These are phyloP conservation scores for Sechiopsis laciniata DNA, from an alignment of 306 rosid genomes.

Conservation along the genomic window DNA sequence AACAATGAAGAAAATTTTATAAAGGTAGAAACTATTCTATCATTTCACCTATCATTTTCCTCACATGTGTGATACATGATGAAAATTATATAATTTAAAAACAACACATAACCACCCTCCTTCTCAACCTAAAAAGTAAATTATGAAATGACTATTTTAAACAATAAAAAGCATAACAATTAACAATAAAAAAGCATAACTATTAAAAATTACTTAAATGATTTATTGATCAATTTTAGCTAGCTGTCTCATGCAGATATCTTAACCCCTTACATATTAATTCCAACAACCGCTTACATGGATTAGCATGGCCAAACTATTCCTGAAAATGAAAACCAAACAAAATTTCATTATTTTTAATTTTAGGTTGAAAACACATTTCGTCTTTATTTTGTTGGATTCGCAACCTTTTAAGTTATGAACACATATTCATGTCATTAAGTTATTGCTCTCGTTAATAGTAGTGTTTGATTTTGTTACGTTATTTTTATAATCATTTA, in stretches of 20 bases:
- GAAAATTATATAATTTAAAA: background rate
- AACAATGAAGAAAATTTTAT: too few species aligned
- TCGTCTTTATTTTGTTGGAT: too few species aligned
- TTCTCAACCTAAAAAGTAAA: too few species aligned
- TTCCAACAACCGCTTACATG: slow-evolving; percentile 14
- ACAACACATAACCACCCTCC: too few species aligned
- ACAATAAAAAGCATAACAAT: background rate
- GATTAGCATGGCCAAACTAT: slow-evolving; percentile 10
- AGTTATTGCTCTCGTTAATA: too few species aligned
- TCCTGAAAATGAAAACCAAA: slow-evolving; percentile 6
- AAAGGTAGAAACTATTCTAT: too few species aligned
- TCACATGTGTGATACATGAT: background rate
- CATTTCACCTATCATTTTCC: background rate
- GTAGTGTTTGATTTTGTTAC: too few species aligned
- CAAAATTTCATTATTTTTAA: background rate
- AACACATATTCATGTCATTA: too few species aligned
- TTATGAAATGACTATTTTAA: background rate
- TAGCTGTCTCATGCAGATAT: slow-evolving; percentile 15
- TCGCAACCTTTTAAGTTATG: too few species aligned
- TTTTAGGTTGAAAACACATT: background rate
- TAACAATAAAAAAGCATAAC: background rate
- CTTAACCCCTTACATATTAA: background rate
- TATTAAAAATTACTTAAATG: background rate
- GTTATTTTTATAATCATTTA: too few species aligned
- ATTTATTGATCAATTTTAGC: background rate